Conservation (phyloP, 2,329 filamentous ascomycete species). For the Cordyceps farinosa region DNA sequence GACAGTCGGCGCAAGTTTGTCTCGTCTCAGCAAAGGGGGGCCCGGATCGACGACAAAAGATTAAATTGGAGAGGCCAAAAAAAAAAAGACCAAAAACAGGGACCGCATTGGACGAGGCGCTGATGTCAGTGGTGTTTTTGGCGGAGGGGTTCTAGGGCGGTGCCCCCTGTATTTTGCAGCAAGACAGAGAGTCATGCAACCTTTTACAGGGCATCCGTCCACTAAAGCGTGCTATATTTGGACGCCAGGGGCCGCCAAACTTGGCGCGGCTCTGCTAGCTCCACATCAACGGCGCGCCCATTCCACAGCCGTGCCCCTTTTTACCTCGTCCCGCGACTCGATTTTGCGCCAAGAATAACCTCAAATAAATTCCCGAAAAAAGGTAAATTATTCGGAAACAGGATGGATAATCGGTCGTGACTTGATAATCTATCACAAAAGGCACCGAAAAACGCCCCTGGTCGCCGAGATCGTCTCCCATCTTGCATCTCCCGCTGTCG, state of each 20-base stretch:
- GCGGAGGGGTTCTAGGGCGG: neutral
- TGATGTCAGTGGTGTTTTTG: neutral
- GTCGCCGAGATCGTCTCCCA: neutral
- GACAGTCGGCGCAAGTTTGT: neutral
- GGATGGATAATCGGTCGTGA: neutral
- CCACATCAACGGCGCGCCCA: neutral
- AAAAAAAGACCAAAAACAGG: conserved; percentile 1
- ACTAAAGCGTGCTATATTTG: conserved; percentile 5
- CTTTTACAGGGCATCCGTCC: neutral
- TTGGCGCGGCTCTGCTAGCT: neutral
- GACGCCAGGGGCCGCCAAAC: neutral
- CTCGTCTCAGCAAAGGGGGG: conserved; percentile 3
- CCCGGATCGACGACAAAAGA: conserved; percentile 9
- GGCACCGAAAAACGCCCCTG: neutral
- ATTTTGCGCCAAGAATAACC: neutral
- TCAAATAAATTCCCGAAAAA: too few relatives aligned
- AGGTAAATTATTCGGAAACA: neutral
- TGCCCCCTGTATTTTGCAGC: neutral
- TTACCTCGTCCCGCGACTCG: neutral
- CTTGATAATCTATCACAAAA: neutral
- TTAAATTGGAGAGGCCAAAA: neutral
- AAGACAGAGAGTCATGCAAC: neutral
- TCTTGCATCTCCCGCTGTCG: neutral
- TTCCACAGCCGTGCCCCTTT: conserved; percentile 7
- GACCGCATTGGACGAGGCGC: neutral